Conservation (phyloP, 1,284 basidiomycete species). For the Sanghuangporus baumii region DNA sequence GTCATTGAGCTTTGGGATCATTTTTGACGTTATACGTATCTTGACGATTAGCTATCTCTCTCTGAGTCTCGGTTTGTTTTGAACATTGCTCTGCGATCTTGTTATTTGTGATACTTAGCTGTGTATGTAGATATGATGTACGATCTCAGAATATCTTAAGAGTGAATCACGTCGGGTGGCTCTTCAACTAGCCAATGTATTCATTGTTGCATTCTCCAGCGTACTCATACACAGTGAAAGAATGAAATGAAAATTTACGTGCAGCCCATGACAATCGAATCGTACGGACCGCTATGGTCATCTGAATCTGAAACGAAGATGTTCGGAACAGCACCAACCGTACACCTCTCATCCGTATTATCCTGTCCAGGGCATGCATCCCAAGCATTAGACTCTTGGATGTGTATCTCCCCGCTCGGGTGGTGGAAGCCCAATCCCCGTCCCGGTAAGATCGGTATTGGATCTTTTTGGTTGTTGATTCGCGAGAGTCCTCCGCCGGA, state of each 20-base stretch:
- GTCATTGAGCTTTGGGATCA: conserved; percentile 47
- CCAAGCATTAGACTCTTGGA: conserved; percentile 21
- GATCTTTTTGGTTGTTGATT: conserved; percentile 28
- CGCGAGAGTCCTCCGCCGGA: conserved; percentile 27
- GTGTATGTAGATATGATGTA: background rate
- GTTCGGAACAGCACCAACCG: conserved; percentile 18
- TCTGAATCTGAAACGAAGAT: conserved; percentile 16
- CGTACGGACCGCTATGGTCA: conserved; percentile 22
- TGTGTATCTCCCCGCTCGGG: conserved; percentile 28
- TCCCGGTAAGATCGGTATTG: conserved; percentile 29
- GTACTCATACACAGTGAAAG: too few relatives aligned
- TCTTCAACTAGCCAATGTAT: background rate
- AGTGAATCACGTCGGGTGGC: background rate
- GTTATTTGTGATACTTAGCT: background rate
- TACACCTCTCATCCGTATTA: conserved; percentile 17
- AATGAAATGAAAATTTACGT: background rate
- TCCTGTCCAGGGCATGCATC: conserved; percentile 22
- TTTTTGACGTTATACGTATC: conserved; percentile 7
- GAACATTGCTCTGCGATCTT: too few relatives aligned
- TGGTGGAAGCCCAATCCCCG: conserved; percentile 27
- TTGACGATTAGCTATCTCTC: background rate
- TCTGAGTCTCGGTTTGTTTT: too few relatives aligned
- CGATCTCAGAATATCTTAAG: too few relatives aligned
- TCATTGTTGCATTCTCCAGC: background rate
- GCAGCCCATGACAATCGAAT: conserved; percentile 21